phyloP scores from a whole-genome alignment of 2,329 filamentous ascomycete genomes.

The Fusarium verrucosum region DNA sequence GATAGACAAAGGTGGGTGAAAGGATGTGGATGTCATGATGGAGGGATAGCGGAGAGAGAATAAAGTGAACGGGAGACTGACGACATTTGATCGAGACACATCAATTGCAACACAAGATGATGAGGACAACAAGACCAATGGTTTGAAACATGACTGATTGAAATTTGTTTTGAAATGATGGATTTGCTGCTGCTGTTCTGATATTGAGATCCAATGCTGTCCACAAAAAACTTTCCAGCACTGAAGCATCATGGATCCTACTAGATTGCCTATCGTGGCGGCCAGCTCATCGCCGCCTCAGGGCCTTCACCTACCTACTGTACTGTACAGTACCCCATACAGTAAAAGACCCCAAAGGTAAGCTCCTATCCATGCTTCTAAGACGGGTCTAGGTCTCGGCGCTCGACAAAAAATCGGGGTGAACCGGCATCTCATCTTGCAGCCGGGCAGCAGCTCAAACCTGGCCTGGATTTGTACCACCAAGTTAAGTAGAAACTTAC shows the following conservation, averaged over 20 bases:
- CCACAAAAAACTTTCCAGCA: slow-evolving; percentile 12
- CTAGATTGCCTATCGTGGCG: neutral
- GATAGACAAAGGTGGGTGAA: slow-evolving; percentile 35
- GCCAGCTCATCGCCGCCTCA: slow-evolving; percentile 22
- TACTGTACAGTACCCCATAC: slow-evolving; percentile 32
- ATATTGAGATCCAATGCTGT: neutral
- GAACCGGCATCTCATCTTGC: slow-evolving; percentile 50
- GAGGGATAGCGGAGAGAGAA: slow-evolving; percentile 28
- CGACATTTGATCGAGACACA: slow-evolving; percentile 18
- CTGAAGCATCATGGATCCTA: slow-evolving; percentile 22
- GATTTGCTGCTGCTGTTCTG: neutral
- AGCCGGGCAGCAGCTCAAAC: slow-evolving; percentile 37
- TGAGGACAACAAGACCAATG: neutral
- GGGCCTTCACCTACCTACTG: neutral
- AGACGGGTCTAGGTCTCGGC: slow-evolving; percentile 45
- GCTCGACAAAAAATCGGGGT: slow-evolving; percentile 48
- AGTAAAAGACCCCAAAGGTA: slow-evolving; percentile 19
- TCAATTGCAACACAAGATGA: slow-evolving; percentile 10
- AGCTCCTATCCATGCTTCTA: slow-evolving; percentile 22
- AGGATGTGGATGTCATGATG: slow-evolving; percentile 39
- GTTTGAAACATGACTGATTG: neutral
- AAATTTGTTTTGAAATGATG: neutral
- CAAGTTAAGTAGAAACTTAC: too few relatives aligned
- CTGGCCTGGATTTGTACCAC: slow-evolving; percentile 37
- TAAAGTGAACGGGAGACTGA: slow-evolving; percentile 16